Base-by-base conservation (phyloP, 1,139 yeast genomes). In the Sugiyamaella xylanicola region DNA sequence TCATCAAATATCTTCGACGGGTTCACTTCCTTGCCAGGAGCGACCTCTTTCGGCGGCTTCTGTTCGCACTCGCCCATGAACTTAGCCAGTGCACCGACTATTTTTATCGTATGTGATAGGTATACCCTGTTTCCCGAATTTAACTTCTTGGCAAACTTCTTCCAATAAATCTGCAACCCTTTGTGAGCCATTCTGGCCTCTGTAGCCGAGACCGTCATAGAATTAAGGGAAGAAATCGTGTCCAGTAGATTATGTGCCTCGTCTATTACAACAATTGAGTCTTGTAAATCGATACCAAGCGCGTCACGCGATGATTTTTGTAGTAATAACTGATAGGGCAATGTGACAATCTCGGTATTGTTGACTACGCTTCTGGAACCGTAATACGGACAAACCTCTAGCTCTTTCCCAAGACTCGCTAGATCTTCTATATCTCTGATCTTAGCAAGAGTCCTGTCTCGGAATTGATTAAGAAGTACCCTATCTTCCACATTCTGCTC, bases 221-320 rank as follows among this genome's bases (percentile, higher is more conserved):
- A 89, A 64, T 87, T 80, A 59, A 92, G 74, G 0, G 87, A 75
- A 1, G 86, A 81, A 3, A 92, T 83, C 0, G 92, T 84, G 63
- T 91, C 97, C 32, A 91, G 68, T 42, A 92, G 73, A 67, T 92
- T 92, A 68, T 92, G 99, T 0, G 98, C 98, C 67, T 92, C 99
- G 68, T 92, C 99, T 39, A 92, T 85, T 2, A 93, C 80, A 0
- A 93, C 81, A 4, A 92, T 80, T 0, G 93, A 78, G 58, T 83
- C 79, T 52, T 79, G 77, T 15, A 92, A 67, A 49, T 84, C 77
- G 4, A 92, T 68, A 0, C 83, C 82, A 49, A 90, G 70, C 0
- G 84, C 74, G 2, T 77, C 76, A 63, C 97, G 75, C 0, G 96
- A 79, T 2, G 81, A 75, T 39, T 78, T 80, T 51, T 87, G 88